A percentile compares a stretch with the other conserved stretches of the same genome.
phyloP scores from a whole-genome alignment of 148 eudicot genomes.

The Dysphania ambrosioides region DNA sequence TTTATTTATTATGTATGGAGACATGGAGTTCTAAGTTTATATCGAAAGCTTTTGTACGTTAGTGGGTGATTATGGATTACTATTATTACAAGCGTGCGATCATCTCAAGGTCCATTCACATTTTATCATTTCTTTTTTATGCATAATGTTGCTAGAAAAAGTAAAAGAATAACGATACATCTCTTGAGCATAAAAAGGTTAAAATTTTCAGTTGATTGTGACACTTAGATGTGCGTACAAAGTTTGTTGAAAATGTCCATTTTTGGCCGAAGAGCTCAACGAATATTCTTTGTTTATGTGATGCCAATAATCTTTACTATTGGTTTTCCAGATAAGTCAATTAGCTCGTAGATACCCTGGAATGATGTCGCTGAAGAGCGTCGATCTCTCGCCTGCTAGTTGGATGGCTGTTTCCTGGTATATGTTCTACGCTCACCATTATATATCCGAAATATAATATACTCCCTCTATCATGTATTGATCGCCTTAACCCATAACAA shows the following conservation, averaged over 20 bases:
- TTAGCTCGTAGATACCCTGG: conserved; percentile 69
- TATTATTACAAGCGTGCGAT: conserved; percentile 13
- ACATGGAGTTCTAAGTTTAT: neutral
- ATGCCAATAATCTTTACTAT: conserved; percentile 1
- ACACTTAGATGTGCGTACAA: neutral
- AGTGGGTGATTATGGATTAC: conserved; percentile 16
- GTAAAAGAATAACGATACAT: neutral
- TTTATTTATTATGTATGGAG: neutral
- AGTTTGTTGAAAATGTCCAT: neutral
- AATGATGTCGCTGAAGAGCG: conserved; percentile 74
- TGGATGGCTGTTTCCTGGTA: conserved; percentile 96
- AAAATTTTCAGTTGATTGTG: conserved; percentile 11
- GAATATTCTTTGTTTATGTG: conserved; percentile 9
- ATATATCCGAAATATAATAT: neutral
- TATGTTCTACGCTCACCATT: neutral
- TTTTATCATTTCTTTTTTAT: neutral
- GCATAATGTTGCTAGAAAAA: neutral
- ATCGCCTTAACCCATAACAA: too few species aligned
- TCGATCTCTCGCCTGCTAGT: conserved; percentile 91
- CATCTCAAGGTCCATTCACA: neutral
- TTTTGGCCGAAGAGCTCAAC: neutral
- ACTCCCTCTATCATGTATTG: too few species aligned
- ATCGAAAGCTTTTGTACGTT: neutral
- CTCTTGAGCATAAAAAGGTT: conserved; percentile 8
- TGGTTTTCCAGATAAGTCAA: conserved; percentile 49